Evolutionary conservation across 176 grass and related monocot genomes (phyloP), one percentile per base, ranked within the genome.

Genomic region (Triticum dicoccoides): DNA sequence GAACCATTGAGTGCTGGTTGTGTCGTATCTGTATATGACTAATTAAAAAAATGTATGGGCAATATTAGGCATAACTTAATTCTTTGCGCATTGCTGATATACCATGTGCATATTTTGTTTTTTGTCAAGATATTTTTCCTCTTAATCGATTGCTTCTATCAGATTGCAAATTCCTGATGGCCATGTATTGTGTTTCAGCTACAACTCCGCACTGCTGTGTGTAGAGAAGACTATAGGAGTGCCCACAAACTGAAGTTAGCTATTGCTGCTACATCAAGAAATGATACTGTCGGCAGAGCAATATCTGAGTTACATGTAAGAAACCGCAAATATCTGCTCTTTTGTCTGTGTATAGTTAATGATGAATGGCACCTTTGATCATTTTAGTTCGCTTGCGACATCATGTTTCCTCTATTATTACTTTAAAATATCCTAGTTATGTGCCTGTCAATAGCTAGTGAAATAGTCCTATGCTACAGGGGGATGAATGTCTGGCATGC

Each of bases 171-270:
- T 79, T 87, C 5, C 86, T 82, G 62, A 91, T 77, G 80, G 32
- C 20, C 41, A 11, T 84, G 17, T 75, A 34, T 75, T 80, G 11
- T 38, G 84, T 96, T 95, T 85, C 91, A 98, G 97, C 71, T 91
- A 61, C 94, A 96, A 88, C 90, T 98, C 21, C 80, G 63, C 24
- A 76, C 92, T 37, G 94, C 97, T 88, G 34, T 96, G 84, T 88
- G 71, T 72, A 86, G 69, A 85, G 94, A 96, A 86, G 94, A 96
- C 72, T 98, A 91, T 58, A 91, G 87, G 83, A 91, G 84, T 87
- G 97, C 97, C 82, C 85, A 88, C 85, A 94, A 95, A 84, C 51
- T 98, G 83, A 96, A 88, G 89, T 81, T 94, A 87, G 88, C 94
- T 61, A 92, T 98, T 87, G 69, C 77, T 18, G 86, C 90, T 61